Conservation (phyloP, 768 basidiomycete species). For the Boletus bicolor region DNA sequence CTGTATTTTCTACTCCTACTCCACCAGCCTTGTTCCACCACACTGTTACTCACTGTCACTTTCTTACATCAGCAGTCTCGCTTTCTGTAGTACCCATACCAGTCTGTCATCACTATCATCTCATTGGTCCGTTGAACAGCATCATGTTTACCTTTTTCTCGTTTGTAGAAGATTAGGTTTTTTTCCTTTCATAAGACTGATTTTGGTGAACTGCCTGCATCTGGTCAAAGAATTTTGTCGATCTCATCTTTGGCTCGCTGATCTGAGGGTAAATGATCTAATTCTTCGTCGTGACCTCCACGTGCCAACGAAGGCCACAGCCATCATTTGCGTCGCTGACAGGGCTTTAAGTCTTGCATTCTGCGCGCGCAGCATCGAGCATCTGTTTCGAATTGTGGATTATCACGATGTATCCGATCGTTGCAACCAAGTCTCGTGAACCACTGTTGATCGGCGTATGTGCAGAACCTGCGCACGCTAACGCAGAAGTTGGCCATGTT, state of each 20-base stretch:
- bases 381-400: neutral
- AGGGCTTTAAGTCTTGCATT: neutral
- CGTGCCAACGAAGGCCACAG: conserved; percentile 4
- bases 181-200: neutral
- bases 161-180: conserved; percentile 5
- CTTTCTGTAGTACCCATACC: neutral
- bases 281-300: conserved; percentile 4
- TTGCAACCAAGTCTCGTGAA: neutral
- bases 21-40: conserved; percentile 2
- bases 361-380: neutral
- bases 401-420: neutral
- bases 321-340: neutral
- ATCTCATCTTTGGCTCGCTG: conserved; percentile 1
- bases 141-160: neutral
- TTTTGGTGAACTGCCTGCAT: neutral
- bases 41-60: conserved; percentile 1
- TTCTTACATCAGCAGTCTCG: conserved; percentile 2
- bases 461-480: neutral
- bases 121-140: neutral
- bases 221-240: neutral
- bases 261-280: neutral
- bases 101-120: conserved; percentile 1
- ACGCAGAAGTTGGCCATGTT: neutral
- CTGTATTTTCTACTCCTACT: conserved; percentile 16
- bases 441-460: neutral